These are phyloP conservation scores for Hippophae gyantsensis DNA, from an alignment of 306 rosid species.

Conservation along the genomic window DNA sequence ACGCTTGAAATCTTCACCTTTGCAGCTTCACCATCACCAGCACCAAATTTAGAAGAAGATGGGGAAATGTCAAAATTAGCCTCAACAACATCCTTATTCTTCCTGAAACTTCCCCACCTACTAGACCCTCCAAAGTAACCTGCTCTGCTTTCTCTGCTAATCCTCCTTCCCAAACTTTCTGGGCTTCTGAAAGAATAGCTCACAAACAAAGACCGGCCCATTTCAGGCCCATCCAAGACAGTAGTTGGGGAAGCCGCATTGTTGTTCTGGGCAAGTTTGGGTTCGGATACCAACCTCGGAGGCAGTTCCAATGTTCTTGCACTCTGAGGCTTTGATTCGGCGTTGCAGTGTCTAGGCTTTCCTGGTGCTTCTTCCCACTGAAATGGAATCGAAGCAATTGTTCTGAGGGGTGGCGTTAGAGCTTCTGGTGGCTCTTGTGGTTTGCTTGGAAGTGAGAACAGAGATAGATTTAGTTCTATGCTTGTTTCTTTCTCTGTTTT, in stretches of 20 bases:
- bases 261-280: slow-evolving; percentile 12
- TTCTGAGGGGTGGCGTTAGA: slow-evolving; percentile 35
- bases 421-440: slow-evolving; percentile 26
- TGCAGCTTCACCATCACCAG: background rate
- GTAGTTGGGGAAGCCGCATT: slow-evolving; percentile 57
- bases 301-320: slow-evolving; percentile 63
- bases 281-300: slow-evolving; percentile 54
- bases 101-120: slow-evolving; percentile 56
- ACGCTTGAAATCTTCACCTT: slow-evolving; percentile 36
- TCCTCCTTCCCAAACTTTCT: background rate
- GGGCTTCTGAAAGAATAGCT: slow-evolving; percentile 40
- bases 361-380: slow-evolving; percentile 98
- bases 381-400: slow-evolving; percentile 60
- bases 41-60: background rate
- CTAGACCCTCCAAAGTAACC: slow-evolving; percentile 39
- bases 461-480: slow-evolving; percentile 31
- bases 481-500: slow-evolving; percentile 6
- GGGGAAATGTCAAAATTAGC: slow-evolving; percentile 40
- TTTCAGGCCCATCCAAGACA: slow-evolving; percentile 59
- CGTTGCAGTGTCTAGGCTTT: slow-evolving; percentile 42
- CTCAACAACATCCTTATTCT: slow-evolving; percentile 32
- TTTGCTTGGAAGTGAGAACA: slow-evolving; percentile 34
- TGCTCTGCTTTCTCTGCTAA: background rate
- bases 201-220: slow-evolving; percentile 57
- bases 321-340: slow-evolving; percentile 20